Base-by-base conservation (phyloP, 441 rosid genomes). In the Euphorbia schlechtendalii region DNA sequence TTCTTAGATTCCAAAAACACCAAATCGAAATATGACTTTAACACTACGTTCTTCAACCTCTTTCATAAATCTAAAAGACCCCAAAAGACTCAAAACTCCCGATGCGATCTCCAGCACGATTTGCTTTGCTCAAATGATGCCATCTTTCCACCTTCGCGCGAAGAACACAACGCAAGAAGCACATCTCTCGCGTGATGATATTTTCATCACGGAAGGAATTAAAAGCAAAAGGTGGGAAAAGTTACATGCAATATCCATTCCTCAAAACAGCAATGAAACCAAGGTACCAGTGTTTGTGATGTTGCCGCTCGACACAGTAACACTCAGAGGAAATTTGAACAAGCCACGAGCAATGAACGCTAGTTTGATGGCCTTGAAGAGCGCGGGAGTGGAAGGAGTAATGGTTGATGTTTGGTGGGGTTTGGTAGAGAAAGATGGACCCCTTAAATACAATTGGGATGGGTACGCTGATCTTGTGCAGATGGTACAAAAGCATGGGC, bases 331-430 rank as follows among this genome's bases (percentile, higher is more conserved):
- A 17, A 76, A 77, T 57, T 66, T 93, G 83, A 88, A 82, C 74
- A 93, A 82, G 83, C 92, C 95, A 15, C 70, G 89, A 69, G 97
- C 97, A 12, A 84, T 93, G 93, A 87, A 86, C 53, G 93, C 89
- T 22, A 88, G 97, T 56, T 76, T 93, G 76, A 82, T 90, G 96
- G 99, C 99, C 68, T 73, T 93, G 34, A 93, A 87, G 83, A 86
- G 91, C 51, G 96, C 95, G 13, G 99, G 99, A 25, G 89, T 80
- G 11, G 96, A 87, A 76, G 99, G 97, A 65, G 93, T 90, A 0
- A 93, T 93, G 99, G 97, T 90, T 63, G 99, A 93, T 77, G 95
- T 84, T 32, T 93, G 97, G 97, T 93, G 99, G 99, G 99, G 99
- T 5, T 43, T 93, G 77, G 97, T 88, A 1, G 99, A 93, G 84